phyloP scores from a whole-genome alignment of 2,329 filamentous ascomycete genomes.

The Orbilia javanica region DNA sequence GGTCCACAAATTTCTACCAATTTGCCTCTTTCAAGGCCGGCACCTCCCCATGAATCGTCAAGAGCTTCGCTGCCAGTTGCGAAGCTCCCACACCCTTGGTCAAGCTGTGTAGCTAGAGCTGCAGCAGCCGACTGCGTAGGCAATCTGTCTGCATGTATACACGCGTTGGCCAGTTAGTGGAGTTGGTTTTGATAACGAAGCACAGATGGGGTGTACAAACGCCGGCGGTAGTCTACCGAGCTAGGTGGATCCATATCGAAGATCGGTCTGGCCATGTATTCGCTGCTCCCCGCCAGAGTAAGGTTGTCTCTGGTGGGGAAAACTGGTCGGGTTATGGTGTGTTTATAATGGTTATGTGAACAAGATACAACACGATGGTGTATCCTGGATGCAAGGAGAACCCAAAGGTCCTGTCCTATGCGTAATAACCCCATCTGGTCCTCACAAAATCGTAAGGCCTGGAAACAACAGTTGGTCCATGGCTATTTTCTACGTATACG shows the following conservation, averaged over 20 bases:
- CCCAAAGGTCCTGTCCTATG: background rate
- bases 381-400: background rate
- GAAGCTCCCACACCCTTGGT: conserved; percentile 34
- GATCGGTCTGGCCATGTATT: background rate
- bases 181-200: background rate
- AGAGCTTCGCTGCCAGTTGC: conserved; percentile 54
- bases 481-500: background rate
- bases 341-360: background rate
- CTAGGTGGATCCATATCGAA: conserved; percentile 41
- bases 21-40: conserved; percentile 52
- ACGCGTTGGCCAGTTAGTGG: background rate
- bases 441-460: background rate
- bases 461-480: background rate
- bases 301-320: background rate
- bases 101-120: conserved; percentile 51
- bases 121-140: conserved; percentile 45
- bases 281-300: background rate
- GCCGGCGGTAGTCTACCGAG: conserved; percentile 33
- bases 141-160: conserved; percentile 30
- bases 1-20: conserved; percentile 60
- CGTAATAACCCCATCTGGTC: too few species aligned
- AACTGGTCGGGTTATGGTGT: background rate
- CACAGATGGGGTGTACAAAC: conserved; percentile 13
- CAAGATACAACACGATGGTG: conserved; percentile 1
- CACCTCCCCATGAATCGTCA: conserved; percentile 37